Evolutionary conservation across 1,284 basidiomycete species (phyloP), one percentile per base, ranked within the genome.

Genomic region (Hemileia vastatrix): DNA sequence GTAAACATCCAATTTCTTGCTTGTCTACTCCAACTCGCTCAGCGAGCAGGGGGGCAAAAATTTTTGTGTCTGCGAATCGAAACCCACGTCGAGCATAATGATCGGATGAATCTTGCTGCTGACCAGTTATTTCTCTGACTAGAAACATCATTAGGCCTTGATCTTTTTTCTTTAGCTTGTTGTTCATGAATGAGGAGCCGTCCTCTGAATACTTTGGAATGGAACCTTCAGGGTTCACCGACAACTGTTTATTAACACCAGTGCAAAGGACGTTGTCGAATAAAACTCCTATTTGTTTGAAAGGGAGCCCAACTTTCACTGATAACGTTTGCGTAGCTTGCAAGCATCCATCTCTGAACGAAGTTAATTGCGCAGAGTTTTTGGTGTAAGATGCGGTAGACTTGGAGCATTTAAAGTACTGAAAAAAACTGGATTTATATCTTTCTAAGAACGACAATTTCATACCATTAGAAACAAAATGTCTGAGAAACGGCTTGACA

Each of bases 201-300:
- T n/a, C n/a, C n/a, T n/a, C n/a, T n/a, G n/a, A n/a, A n/a, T n/a
- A n/a, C n/a, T n/a, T n/a, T 11, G 33, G 36, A 21, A 31, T 2
- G 2, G n/a, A 13, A 23, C 15, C 1, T 23, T 56, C 36, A 31
- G 47, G 49, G 49, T 52, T 33, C 18, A 57, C 4, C 57, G 57
- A 27, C 1, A 13, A 4, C n/a, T n/a, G n/a, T n/a, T n/a, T n/a
- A 8, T 78, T 79, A n/a, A n/a, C 78, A 43, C 79, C 79, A 18
- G 79, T 80, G 4, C 77, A 77, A 23, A 80, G 69, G 19, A 79
- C 77, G 55, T 77, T 77, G 68, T 80, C 79, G 68, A 80, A 80
- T 64, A 92, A 78, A 32, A 80, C 80, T 2, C 90, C 89, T 56
- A 59, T 53, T 3, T 53, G 32, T 4, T 36, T 24, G 0, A 80